Conservation (phyloP, 2,329 filamentous ascomycete genomes). For the Epichloe coenophiala region DNA sequence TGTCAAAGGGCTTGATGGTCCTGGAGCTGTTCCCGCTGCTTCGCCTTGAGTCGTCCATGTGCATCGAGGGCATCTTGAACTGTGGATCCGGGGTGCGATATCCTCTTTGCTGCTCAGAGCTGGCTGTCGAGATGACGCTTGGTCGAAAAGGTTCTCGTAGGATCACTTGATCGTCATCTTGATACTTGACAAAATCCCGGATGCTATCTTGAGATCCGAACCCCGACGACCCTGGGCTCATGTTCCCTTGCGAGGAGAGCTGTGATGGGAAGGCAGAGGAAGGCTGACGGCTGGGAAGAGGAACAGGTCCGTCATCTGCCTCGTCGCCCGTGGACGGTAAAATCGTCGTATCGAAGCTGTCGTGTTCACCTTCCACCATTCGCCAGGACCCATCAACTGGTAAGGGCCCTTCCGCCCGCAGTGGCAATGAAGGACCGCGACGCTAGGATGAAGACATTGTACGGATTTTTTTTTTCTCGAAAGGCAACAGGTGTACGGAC, state of each 20-base stretch:
- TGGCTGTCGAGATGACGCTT: slow-evolving; percentile 31
- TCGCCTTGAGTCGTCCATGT: slow-evolving; percentile 25
- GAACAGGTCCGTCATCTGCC: slow-evolving; percentile 21
- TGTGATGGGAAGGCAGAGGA: slow-evolving; percentile 32
- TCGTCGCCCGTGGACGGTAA: slow-evolving; percentile 31
- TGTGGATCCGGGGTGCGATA: slow-evolving; percentile 33
- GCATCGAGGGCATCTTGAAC: slow-evolving; percentile 39
- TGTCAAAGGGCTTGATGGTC: slow-evolving; percentile 17
- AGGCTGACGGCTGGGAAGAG: slow-evolving; percentile 24
- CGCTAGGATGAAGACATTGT: slow-evolving; percentile 1
- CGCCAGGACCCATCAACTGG: slow-evolving; percentile 45
- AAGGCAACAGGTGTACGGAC: too few species aligned
- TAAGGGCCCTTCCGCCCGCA: slow-evolving; percentile 15
- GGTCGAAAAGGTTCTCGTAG: slow-evolving; percentile 41
- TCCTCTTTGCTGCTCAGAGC: slow-evolving; percentile 8
- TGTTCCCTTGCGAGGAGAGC: slow-evolving; percentile 20
- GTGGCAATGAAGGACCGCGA: slow-evolving; percentile 3
- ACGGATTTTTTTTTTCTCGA: too few species aligned
- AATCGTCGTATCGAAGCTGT: slow-evolving; percentile 45
- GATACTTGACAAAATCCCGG: slow-evolving; percentile 36
- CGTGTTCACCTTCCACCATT: slow-evolving; percentile 46
- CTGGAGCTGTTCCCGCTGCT: slow-evolving; percentile 16
- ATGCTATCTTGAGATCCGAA: slow-evolving; percentile 42
- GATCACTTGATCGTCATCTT: slow-evolving; percentile 42
- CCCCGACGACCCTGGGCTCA: slow-evolving; percentile 20